phyloP scores from a whole-genome alignment of 1,139 yeast species.

The Suhomyces atakaporum region DNA sequence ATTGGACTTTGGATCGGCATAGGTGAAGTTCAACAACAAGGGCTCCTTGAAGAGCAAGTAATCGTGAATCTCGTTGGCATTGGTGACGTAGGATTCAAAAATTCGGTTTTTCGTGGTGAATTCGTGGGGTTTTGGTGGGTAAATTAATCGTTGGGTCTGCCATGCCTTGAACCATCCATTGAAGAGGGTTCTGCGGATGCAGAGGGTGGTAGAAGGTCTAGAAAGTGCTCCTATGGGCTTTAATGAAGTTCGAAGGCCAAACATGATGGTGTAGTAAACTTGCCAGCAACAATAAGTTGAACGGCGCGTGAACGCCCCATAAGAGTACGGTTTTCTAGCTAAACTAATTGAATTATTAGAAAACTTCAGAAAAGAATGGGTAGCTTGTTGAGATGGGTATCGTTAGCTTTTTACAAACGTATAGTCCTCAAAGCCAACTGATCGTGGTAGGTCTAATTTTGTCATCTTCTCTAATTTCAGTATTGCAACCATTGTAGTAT shows the following conservation, averaged over 20 bases:
- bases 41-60: slow-evolving; percentile 60
- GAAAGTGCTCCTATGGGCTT: background rate
- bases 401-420: no score
- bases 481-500: no score
- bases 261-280: no score
- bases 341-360: no score
- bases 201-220: background rate
- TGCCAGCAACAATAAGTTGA: no score
- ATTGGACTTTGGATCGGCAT: slow-evolving; percentile 65
- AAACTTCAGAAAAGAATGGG: no score
- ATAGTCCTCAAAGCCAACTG: no score
- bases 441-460: no score
- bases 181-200: slow-evolving; percentile 8
- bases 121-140: slow-evolving; percentile 42
- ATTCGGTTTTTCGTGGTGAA: slow-evolving; percentile 45
- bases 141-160: slow-evolving; percentile 27
- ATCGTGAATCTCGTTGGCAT: slow-evolving; percentile 56
- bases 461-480: no score
- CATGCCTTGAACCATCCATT: slow-evolving; percentile 17
- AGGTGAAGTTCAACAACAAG: slow-evolving; percentile 69
- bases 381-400: no score
- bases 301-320: no score
- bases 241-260: background rate
- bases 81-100: slow-evolving; percentile 46
- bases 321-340: no score